Evolutionary conservation across 2,329 filamentous ascomycete species (phyloP), one percentile per base, ranked within the genome.

Genomic region (Dothiorella sarmentorum): DNA sequence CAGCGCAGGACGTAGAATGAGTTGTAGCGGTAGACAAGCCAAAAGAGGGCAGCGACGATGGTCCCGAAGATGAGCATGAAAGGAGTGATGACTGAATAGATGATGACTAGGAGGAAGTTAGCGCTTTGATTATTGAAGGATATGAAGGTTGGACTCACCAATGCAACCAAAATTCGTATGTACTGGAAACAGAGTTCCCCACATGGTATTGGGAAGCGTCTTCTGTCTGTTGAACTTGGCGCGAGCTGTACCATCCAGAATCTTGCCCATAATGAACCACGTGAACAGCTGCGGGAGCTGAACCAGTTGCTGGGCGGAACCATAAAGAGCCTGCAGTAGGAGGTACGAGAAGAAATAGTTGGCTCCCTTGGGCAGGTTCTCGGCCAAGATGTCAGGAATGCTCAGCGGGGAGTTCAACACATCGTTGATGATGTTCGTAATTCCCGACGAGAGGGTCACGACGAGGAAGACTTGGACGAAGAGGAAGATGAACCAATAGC

Each of bases 301-400:
- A 11, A 97, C 78, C 4, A 84, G 85, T 22, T 96, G 83, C 68
- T 97, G 94, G 11, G 97, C 78, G 3, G 97, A 78, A 1, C 90
- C 93, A 10, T 43, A 53, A 13, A 59, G 47, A 0, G 92, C 91
- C 68, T 97, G 94, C 9, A 99, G 85, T 69, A 97, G 88, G 86
- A 99, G 92, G 81, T 99, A 99, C 1, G 91, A 93, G 80, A 97
- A 97, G 78, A 97, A 99, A 74, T 97, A 99, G 70, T 97, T 96
- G 65, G 91, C 89, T 0, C 92, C 88, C 65, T 85, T 89, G 2
- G 94, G 94, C 4, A 99, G 77, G 61, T 92, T 94, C 10, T 79
- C 72, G 0, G 93, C 93, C 26, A 99, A 77, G 0, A 89, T 80
- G 17, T 84, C 73, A 0, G 94, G 84, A 59, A 95, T 83, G 35